phyloP scores from a whole-genome alignment of 768 basidiomycete genomes.

The Mrakia hoshinonis region DNA sequence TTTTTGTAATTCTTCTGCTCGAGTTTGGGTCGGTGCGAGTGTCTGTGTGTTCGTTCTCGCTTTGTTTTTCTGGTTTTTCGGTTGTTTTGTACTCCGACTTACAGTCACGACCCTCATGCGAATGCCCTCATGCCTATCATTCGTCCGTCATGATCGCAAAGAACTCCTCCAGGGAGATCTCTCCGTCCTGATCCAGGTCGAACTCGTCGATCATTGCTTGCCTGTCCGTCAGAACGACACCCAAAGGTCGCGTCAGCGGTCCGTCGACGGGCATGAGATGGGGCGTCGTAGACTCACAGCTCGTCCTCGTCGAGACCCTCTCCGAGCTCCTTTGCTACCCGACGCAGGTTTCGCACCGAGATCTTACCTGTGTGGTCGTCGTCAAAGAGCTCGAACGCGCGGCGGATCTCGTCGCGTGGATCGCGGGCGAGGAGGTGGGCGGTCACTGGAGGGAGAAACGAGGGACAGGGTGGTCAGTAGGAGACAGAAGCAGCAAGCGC shows the following conservation, averaged over 20 bases:
- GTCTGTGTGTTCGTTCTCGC: too few relatives aligned
- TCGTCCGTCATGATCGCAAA: conserved; percentile 96
- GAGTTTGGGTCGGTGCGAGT: too few relatives aligned
- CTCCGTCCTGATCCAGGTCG: conserved; percentile 94
- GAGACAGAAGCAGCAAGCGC: not conserved
- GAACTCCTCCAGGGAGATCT: conserved; percentile 94
- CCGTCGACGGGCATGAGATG: not conserved
- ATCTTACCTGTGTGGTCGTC: conserved; percentile 95
- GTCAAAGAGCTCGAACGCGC: conserved; percentile 94
- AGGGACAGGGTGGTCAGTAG: not conserved
- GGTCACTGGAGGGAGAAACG: conserved; percentile 58
- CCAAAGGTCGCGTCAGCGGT: conserved; percentile 4
- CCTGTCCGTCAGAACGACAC: conserved; percentile 45
- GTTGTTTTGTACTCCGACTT: too few relatives aligned
- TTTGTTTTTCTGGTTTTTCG: too few relatives aligned
- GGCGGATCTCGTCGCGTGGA: conserved; percentile 89
- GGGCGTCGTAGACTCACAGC: conserved; percentile 54
- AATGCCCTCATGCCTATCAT: conserved; percentile 7
- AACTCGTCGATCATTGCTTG: conserved; percentile 99
- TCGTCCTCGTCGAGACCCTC: conserved; percentile 93
- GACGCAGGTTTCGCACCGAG: conserved; percentile 73
- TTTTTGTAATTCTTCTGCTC: too few relatives aligned
- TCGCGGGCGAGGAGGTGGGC: conserved; percentile 86
- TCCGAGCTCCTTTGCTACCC: conserved; percentile 94
- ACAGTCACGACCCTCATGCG: too few relatives aligned